Base-by-base conservation (phyloP, 805 yeast genomes). In the Kluyveromyces wickerhamii region DNA sequence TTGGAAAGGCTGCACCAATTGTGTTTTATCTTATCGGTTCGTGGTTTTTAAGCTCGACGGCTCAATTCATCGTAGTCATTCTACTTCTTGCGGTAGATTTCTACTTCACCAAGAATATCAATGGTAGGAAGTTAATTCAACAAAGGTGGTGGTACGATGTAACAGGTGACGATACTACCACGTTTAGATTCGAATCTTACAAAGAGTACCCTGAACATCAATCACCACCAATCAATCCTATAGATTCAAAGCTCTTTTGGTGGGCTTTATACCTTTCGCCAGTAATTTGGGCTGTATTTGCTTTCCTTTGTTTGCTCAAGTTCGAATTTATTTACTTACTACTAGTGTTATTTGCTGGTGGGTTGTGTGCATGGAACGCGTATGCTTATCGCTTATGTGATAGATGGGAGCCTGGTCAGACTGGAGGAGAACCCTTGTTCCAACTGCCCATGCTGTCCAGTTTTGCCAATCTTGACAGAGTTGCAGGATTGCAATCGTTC, bases 61-160 rank as follows among this genome's bases (percentile, higher is more conserved):
- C 56, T 7, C 59, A 85, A 48, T 89, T 92, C 65, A 87, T 89
- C 11, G 56, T 77, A 5, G 77, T 86, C 15, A 74, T 88, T 2
- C 62, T 92, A 12, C 62, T 87, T 13, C 67, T 85, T 14, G 83
- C 95, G 0, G 85, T 86, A 1, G 98, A 89, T 57, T 89, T 89
- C 52, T 89, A 96, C 94, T 81, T 84, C 52, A 77, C 85, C 16
- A 92, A 89, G 54, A 89, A 89, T 58, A 82, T 89, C 17, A 69
- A 94, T 14, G 98, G 98, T 1, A 65, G 97, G 39, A 69, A 85
- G 37, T 60, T 89, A 37, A 96, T 92, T 4, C 97, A 96, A 0
- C 67, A 92, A 43, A 70, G 94, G 44, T 89, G 98, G 98, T 89
- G 97, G 96, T 92, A 89, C 54, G 96, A 89, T 54, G 69, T 87